phyloP scores from a whole-genome alignment of 2,329 filamentous ascomycete species.

The Diaporthe citrichinensis region DNA sequence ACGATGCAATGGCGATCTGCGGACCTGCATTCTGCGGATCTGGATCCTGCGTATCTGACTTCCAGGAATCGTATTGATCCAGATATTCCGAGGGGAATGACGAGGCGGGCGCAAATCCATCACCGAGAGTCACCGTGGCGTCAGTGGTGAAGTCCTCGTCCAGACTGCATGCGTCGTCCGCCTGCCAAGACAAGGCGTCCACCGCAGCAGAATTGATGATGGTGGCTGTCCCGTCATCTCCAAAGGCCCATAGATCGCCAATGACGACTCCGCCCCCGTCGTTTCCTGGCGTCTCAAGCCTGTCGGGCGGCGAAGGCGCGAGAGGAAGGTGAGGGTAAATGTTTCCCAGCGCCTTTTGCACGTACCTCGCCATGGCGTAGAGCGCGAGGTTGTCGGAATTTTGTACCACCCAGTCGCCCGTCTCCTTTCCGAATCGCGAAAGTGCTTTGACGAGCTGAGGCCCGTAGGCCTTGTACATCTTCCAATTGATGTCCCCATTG shows the following conservation, averaged over 20 bases:
- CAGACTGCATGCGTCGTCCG: slow-evolving; percentile 1
- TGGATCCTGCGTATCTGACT: not conserved
- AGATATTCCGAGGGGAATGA: not conserved
- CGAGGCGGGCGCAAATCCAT: not conserved
- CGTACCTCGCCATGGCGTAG: slow-evolving; percentile 5
- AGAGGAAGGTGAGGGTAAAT: slow-evolving; percentile 1
- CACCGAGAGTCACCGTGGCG: not conserved
- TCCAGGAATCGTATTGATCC: not conserved
- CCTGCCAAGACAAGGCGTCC: not conserved
- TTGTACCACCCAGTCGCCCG: not conserved
- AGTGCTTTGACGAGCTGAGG: not conserved
- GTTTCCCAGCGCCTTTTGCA: slow-evolving; percentile 10
- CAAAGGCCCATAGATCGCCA: not conserved
- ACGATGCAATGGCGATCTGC: not conserved
- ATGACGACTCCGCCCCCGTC: not conserved
- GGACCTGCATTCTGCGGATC: not conserved
- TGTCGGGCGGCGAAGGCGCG: not conserved
- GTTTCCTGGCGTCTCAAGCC: not conserved
- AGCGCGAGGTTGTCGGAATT: not conserved
- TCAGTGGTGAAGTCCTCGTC: not conserved
- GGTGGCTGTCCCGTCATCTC: slow-evolving; percentile 1
- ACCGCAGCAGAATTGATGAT: slow-evolving; percentile 5
- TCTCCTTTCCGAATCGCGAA: not conserved
- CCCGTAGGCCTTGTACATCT: not conserved
- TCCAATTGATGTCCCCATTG: not conserved